phyloP scores from a whole-genome alignment of 2,329 filamentous ascomycete species.

The Parascedosporium putredinis region DNA sequence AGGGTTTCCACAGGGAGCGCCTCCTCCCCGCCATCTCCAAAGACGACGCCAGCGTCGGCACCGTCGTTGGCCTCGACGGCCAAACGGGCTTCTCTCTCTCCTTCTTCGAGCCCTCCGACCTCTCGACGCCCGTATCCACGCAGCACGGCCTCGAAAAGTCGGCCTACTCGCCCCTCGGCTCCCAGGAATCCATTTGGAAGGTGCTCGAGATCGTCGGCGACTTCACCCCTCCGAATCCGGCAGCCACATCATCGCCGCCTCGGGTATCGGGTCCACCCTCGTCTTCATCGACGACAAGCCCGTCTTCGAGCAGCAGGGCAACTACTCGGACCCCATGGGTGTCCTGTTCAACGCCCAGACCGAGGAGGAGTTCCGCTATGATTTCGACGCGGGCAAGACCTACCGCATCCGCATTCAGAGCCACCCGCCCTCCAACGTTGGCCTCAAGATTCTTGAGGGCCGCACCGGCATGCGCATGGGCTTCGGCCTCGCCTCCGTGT shows the following conservation, averaged over 20 bases:
- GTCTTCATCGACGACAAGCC: conserved; percentile 21
- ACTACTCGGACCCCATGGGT: conserved; percentile 21
- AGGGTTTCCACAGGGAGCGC: conserved; percentile 13
- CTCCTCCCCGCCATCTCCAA: conserved; percentile 15
- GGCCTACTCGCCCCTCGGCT: conserved; percentile 15
- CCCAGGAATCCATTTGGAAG: conserved; percentile 15
- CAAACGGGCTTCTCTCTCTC: conserved; percentile 22
- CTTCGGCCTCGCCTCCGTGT: conserved; percentile 20
- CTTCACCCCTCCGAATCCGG: conserved; percentile 21
- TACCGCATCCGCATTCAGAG: conserved; percentile 22
- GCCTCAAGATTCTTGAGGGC: conserved; percentile 22
- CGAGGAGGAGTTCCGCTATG: conserved; percentile 19
- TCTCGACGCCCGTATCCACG: conserved; percentile 15
- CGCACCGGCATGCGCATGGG: conserved; percentile 21
- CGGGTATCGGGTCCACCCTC: conserved; percentile 20
- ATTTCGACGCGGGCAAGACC: conserved; percentile 17
- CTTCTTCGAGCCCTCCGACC: conserved; percentile 18
- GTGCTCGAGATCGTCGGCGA: conserved; percentile 20
- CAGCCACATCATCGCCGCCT: conserved; percentile 21
- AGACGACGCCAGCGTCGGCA: conserved; percentile 14
- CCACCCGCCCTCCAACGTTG: conserved; percentile 18
- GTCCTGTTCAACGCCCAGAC: conserved; percentile 22
- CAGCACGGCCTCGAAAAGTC: conserved; percentile 17
- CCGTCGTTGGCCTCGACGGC: conserved; percentile 21
- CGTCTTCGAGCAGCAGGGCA: conserved; percentile 20